Evolutionary conservation across 208 protist species (phyloP), one percentile per base, ranked within the genome.

Genomic region (Wallacemonas sp.): DNA sequence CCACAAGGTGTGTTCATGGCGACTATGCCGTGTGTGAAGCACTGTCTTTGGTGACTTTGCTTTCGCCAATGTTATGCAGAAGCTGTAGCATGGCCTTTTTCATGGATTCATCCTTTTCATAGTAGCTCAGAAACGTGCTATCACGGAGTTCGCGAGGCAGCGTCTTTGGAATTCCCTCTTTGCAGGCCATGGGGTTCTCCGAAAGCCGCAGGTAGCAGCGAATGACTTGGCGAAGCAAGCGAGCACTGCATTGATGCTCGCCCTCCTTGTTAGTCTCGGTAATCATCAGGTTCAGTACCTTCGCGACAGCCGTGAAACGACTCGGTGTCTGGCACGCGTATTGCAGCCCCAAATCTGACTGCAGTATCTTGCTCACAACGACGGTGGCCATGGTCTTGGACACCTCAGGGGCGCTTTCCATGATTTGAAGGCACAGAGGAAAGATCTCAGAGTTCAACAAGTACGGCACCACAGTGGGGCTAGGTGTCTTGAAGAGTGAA

Each of bases 281-380:
- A 3, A 99, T 94, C 94, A 99, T 99, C 56, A 88, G 89, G 22
- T 79, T 69, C 31, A 99, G 88, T n/a, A 99, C 97, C 9, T 86
- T 91, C 6, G 82, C 86, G 11, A 99, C 97, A 26, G 95, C 93
- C 59, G 90, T 98, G 73, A 99, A 99, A 6, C 97, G 80, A 31
- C 99, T 97, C 19, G 94, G 91, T 2, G 90, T 98, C 5, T 95
- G 84, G 77, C 98, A 99, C 19, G 99, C 98, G 72, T 99, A 99
- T 46, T 87, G 64, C 17, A 99, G 90, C 2, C 99, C 98, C 42
- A 93, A 88, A 14, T 99, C 96, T 30, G 98, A 97, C 12, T 97
- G 79, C 0, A 99, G 80, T 30, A 99, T 98, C 83, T 99, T 99
- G 81, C 99, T 98, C 31, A 99, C 95, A 58, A 99, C 99, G 77